phyloP scores from a whole-genome alignment of 1,284 basidiomycete genomes.

The Tylopilus orsonianus region DNA sequence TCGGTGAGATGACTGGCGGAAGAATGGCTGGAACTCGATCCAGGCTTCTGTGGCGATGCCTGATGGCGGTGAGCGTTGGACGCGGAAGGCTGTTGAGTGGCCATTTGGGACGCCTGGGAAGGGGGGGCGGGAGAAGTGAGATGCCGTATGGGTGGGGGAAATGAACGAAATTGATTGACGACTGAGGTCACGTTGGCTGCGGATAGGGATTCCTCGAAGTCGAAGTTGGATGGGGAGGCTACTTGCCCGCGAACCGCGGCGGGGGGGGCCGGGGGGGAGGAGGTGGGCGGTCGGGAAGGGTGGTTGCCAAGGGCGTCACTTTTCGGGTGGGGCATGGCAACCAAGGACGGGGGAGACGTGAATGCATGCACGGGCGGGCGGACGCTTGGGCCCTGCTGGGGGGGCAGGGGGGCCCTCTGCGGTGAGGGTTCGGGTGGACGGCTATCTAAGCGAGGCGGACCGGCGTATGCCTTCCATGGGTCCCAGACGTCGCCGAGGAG shows the following conservation, averaged over 20 bases:
- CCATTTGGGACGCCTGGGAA: slow-evolving; percentile 13
- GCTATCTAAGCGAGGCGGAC: no score
- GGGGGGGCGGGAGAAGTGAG: slow-evolving; percentile 20
- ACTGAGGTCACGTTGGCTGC: slow-evolving; percentile 33
- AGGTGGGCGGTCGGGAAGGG: slow-evolving; percentile 3
- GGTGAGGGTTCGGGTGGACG: no score
- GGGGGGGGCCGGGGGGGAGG: slow-evolving; percentile 4
- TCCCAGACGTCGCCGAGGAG: slow-evolving; percentile 22
- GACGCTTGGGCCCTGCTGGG: no score
- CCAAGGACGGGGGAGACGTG: slow-evolving; percentile 7
- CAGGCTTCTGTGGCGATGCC: slow-evolving; percentile 24
- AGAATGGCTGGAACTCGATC: slow-evolving; percentile 27
- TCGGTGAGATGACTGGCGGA: slow-evolving; percentile 25
- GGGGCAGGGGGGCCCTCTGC: not conserved
- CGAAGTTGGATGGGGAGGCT: slow-evolving; percentile 16
- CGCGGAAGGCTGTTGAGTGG: slow-evolving; percentile 4
- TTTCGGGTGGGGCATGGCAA: slow-evolving; percentile 26
- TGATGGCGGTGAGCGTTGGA: slow-evolving; percentile 10
- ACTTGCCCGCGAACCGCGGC: slow-evolving; percentile 29
- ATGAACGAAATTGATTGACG: slow-evolving; percentile 35
- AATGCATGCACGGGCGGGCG: slow-evolving; percentile 15
- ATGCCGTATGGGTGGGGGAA: slow-evolving; percentile 26
- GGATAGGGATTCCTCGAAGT: slow-evolving; percentile 32
- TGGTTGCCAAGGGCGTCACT: slow-evolving; percentile 21
- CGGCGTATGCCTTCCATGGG: slow-evolving; percentile 21